Conservation (phyloP, 805 yeast species). For the Kregervanrija delftensis region DNA sequence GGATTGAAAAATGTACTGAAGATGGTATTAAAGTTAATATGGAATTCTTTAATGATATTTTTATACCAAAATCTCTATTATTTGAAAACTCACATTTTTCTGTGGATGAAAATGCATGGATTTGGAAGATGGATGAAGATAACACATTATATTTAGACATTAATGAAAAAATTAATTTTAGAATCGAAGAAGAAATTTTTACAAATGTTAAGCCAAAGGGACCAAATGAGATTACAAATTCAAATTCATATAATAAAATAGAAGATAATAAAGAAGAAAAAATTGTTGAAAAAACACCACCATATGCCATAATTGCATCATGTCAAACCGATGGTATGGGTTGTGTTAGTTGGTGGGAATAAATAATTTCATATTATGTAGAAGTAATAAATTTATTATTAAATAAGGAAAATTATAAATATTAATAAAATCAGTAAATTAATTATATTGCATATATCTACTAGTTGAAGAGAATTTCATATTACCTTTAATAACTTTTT, state of each 20-base stretch:
- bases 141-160: conserved; percentile 77
- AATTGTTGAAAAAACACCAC: conserved; percentile 47
- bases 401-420: neutral
- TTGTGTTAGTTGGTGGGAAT: conserved; percentile 94
- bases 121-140: conserved; percentile 73
- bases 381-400: neutral
- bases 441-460: conserved; percentile 97
- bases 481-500: conserved; percentile 97
- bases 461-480: conserved; percentile 96
- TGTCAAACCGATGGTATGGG: conserved; percentile 98
- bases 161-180: conserved; percentile 84
- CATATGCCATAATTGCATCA: conserved; percentile 80
- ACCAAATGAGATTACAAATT: conserved; percentile 29
- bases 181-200: conserved; percentile 86
- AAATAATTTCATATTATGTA: conserved; percentile 5
- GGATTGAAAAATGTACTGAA: conserved; percentile 81
- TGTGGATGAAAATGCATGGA: conserved; percentile 86
- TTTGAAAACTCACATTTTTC: conserved; percentile 48
- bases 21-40: conserved; percentile 82
- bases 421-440: conserved; percentile 10
- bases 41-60: conserved; percentile 88
- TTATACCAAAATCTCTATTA: conserved; percentile 74
- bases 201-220: conserved; percentile 76
- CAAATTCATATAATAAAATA: conserved; percentile 17
- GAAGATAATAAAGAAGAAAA: conserved; percentile 28